These are phyloP conservation scores for Citrus inodora DNA, from an alignment of 345 rosid genomes.

Conservation along the genomic window DNA sequence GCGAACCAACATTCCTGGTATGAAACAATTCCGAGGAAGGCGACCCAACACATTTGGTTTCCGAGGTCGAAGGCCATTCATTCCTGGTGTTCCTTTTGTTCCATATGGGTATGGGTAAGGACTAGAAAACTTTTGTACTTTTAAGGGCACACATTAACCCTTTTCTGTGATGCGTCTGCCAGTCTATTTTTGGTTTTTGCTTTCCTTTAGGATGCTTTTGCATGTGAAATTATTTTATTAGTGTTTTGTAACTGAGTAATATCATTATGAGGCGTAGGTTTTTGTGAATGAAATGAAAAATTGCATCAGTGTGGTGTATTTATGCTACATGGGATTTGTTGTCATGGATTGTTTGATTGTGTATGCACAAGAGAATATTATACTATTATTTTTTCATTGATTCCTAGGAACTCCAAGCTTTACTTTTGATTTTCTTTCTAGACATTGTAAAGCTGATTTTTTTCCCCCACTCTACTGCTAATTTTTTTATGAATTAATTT, in stretches of 20 bases:
- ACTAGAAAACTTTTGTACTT: constrained; percentile 1
- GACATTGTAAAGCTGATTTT: not conserved
- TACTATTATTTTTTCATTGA: not conserved
- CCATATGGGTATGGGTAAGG: constrained; percentile 82
- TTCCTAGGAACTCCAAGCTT: not conserved
- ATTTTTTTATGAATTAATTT: constrained; percentile 1
- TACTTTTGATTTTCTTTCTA: not conserved
- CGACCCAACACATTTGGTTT: constrained; percentile 56
- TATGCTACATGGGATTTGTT: not conserved
- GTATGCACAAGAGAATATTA: not conserved
- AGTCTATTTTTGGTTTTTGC: not conserved
- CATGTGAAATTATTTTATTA: not conserved
- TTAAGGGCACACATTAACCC: not conserved
- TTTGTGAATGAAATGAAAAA: not conserved
- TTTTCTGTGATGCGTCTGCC: not conserved
- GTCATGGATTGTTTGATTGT: not conserved
- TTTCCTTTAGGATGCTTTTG: not conserved
- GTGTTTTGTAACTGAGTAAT: not conserved
- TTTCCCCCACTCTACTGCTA: not conserved
- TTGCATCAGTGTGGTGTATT: not conserved
- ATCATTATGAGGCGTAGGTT: not conserved
- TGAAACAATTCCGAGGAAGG: constrained; percentile 95
- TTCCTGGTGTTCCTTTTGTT: constrained; percentile 64
- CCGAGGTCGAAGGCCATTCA: constrained; percentile 81
- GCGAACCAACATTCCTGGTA: constrained; percentile 92